phyloP scores from a whole-genome alignment of 768 basidiomycete genomes.

The Pleurotus tuber-regium region DNA sequence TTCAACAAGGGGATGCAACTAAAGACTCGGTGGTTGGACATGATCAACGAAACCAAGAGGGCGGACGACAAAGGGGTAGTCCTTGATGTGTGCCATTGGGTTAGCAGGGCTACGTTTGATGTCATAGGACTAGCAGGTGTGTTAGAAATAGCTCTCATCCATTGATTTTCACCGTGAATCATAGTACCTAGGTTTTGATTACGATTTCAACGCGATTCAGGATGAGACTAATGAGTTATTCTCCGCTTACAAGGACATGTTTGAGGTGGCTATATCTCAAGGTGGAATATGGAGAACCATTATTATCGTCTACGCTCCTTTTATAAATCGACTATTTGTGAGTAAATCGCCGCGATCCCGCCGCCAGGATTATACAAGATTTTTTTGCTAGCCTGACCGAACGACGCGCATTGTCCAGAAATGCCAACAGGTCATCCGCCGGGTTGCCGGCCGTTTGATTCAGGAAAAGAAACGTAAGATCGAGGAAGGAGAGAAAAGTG shows the following conservation, averaged over 20 bases:
- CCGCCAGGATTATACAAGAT: conserved; percentile 2
- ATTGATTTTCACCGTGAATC: too few relatives aligned
- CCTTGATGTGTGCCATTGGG: conserved; percentile 79
- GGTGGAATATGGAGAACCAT: conserved; percentile 41
- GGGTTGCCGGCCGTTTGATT: conserved; percentile 73
- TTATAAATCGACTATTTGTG: conserved; percentile 53
- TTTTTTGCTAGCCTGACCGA: conserved; percentile 52
- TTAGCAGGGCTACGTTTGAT: conserved; percentile 84
- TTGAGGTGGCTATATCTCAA: conserved; percentile 67
- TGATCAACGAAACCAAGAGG: conserved; percentile 29
- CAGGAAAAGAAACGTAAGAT: conserved; percentile 79
- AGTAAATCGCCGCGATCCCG: too few relatives aligned
- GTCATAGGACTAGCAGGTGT: conserved; percentile 87
- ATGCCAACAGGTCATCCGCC: conserved; percentile 60
- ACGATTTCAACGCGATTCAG: conserved; percentile 81
- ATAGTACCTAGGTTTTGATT: conserved; percentile 78
- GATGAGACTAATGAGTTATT: conserved; percentile 79
- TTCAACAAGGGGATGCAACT: conserved; percentile 67
- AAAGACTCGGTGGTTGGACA: conserved; percentile 55
- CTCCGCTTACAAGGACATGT: conserved; percentile 82
- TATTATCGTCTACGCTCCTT: conserved; percentile 58
- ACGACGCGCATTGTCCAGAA: conserved; percentile 46
- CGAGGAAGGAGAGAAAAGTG: conserved; percentile 52
- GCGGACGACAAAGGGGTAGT: conserved; percentile 31
- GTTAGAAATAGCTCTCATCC: too few relatives aligned